These are phyloP conservation scores for Tilletia caries DNA, from an alignment of 1,284 basidiomycete genomes.

Conservation along the genomic window DNA sequence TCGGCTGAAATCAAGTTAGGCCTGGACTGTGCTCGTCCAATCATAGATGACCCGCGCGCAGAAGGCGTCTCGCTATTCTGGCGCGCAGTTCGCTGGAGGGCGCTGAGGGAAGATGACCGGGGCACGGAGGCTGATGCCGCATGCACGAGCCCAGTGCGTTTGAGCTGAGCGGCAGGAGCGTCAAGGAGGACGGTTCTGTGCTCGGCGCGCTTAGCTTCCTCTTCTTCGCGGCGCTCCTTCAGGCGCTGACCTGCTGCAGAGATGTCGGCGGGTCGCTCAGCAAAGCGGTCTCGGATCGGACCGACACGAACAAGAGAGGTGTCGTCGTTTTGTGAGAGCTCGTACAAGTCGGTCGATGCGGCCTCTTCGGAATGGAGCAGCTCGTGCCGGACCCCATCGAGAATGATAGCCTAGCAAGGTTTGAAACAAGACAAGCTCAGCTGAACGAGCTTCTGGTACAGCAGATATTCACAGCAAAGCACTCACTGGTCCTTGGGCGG, in stretches of 20 bases:
- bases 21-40: neutral
- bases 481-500: neutral
- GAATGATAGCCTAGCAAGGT: neutral
- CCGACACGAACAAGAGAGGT: neutral
- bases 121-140: neutral
- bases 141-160: neutral
- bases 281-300: neutral
- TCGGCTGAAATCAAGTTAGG: neutral
- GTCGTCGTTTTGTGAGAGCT: neutral
- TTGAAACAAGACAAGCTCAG: neutral
- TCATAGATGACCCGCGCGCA: neutral
- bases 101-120: constrained; percentile 1
- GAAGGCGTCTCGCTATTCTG: neutral
- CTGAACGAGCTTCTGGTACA: neutral
- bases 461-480: neutral
- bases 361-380: constrained; percentile 6
- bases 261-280: constrained; percentile 1
- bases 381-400: neutral
- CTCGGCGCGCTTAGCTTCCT: constrained; percentile 1
- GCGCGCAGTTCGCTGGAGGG: neutral
- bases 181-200: constrained; percentile 5
- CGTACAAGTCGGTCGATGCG: neutral
- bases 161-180: neutral
- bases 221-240: constrained; percentile 13
- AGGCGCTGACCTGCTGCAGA: neutral